These are phyloP conservation scores for Phytophthora crassamura DNA, from an alignment of 352 stramenopile species.

Conservation along the genomic window DNA sequence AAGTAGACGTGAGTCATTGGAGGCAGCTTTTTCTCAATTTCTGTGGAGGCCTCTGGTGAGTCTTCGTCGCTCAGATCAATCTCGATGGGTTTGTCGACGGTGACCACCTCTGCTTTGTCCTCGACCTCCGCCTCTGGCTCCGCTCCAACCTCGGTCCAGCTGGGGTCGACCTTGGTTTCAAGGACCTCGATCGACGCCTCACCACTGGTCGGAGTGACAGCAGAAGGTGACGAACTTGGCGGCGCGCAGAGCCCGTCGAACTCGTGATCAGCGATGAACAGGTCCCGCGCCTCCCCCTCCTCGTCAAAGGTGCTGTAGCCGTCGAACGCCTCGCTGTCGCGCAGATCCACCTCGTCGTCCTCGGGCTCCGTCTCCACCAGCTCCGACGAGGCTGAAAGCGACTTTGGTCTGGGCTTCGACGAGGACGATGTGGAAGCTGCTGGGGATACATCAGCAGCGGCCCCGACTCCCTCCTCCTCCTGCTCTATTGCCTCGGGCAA, in stretches of 20 bases:
- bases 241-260: slow-evolving; percentile 18
- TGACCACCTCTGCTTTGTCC: slow-evolving; percentile 20
- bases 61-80: slow-evolving; percentile 16
- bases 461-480: slow-evolving; percentile 2
- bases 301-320: slow-evolving; percentile 47
- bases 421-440: slow-evolving; percentile 6
- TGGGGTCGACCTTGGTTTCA: slow-evolving; percentile 7
- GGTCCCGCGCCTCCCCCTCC: slow-evolving; percentile 23
- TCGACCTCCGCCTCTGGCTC: slow-evolving; percentile 18
- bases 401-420: slow-evolving; percentile 27
- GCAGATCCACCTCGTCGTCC: slow-evolving; percentile 45
- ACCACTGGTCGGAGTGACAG: background rate
- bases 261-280: slow-evolving; percentile 26
- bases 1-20: slow-evolving; percentile 6
- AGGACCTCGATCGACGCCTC: slow-evolving; percentile 10
- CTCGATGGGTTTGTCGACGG: slow-evolving; percentile 1
- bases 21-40: slow-evolving; percentile 24
- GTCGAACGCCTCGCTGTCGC: slow-evolving; percentile 39
- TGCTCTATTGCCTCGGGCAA: slow-evolving; percentile 11
- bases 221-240: slow-evolving; percentile 7
- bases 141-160: background rate
- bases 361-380: slow-evolving; percentile 53
- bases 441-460: background rate
- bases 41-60: background rate
- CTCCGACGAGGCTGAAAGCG: slow-evolving; percentile 41